phyloP scores from a whole-genome alignment of 345 rosid species.

The Sonneratia caseolaris region DNA sequence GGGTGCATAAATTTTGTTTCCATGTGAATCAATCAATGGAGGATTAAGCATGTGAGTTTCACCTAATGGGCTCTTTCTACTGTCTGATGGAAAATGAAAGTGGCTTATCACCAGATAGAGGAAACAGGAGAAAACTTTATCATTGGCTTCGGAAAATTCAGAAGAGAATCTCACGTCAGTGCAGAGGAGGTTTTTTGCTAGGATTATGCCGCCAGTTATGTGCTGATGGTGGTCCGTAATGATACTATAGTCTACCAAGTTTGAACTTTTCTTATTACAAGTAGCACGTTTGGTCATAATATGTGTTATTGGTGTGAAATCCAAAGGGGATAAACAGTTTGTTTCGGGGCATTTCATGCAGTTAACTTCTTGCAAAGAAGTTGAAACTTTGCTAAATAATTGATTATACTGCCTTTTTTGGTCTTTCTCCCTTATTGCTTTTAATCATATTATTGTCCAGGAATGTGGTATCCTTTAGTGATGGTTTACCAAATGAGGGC shows the following conservation, averaged over 20 bases:
- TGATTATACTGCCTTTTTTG: not conserved
- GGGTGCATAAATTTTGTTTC: too few species aligned
- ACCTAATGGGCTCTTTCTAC: too few species aligned
- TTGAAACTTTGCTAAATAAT: not conserved
- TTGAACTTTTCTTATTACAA: not conserved
- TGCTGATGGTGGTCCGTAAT: not conserved
- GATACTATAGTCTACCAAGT: not conserved
- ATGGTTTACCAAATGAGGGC: slow-evolving; percentile 52
- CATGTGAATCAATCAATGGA: too few species aligned
- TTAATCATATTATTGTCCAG: slow-evolving; percentile 21
- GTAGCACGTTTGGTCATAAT: not conserved
- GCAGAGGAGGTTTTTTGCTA: not conserved
- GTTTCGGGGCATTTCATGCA: not conserved
- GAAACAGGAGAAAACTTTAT: not conserved
- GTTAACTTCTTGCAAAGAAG: not conserved
- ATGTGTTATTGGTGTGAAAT: not conserved
- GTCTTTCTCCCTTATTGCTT: not conserved
- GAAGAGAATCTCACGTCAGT: not conserved
- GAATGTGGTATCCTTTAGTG: slow-evolving; percentile 88
- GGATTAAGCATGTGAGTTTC: too few species aligned
- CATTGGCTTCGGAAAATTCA: not conserved
- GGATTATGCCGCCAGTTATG: not conserved
- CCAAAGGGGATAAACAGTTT: not conserved
- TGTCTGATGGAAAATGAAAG: too few species aligned
- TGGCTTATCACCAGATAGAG: too few species aligned